phyloP scores from a whole-genome alignment of 2,329 filamentous ascomycete genomes.

The Aspergillus sp. region DNA sequence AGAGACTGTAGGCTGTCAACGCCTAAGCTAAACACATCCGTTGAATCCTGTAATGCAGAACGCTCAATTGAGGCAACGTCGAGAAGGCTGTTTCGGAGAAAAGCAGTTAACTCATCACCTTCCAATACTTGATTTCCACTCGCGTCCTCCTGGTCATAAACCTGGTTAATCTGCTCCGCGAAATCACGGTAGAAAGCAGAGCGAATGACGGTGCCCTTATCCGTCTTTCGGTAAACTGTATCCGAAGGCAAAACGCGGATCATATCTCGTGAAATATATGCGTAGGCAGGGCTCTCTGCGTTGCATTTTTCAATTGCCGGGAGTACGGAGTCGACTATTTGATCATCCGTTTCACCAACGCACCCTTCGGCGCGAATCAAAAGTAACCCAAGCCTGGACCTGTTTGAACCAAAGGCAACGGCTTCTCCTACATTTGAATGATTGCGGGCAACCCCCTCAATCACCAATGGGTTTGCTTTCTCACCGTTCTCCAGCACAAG shows the following conservation, averaged over 20 bases:
- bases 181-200: constrained; percentile 24
- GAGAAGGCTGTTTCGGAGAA: constrained; percentile 34
- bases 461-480: constrained; percentile 49
- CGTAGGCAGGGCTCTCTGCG: constrained; percentile 42
- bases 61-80: constrained; percentile 24
- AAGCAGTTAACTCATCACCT: constrained; percentile 12
- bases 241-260: constrained; percentile 20
- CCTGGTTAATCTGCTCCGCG: constrained; percentile 17
- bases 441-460: constrained; percentile 56
- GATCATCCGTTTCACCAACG: constrained; percentile 41
- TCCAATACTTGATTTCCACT: constrained; percentile 17
- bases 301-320: constrained; percentile 55
- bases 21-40: constrained; percentile 24
- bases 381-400: constrained; percentile 55
- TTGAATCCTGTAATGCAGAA: constrained; percentile 9
- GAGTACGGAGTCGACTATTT: constrained; percentile 52
- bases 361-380: constrained; percentile 49
- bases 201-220: constrained; percentile 26
- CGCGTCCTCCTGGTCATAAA: constrained; percentile 16
- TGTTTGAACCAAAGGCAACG: constrained; percentile 58
- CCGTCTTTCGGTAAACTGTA: constrained; percentile 19
- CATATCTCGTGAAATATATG: constrained; percentile 25
- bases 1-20: constrained; percentile 25
- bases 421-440: constrained; percentile 55
- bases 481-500: constrained; percentile 51